A percentile compares a stretch with the other conserved stretches of the same genome.
Conservation (phyloP, 371 early-diverging fungal genomes). For the Blakeslea trispora region DNA sequence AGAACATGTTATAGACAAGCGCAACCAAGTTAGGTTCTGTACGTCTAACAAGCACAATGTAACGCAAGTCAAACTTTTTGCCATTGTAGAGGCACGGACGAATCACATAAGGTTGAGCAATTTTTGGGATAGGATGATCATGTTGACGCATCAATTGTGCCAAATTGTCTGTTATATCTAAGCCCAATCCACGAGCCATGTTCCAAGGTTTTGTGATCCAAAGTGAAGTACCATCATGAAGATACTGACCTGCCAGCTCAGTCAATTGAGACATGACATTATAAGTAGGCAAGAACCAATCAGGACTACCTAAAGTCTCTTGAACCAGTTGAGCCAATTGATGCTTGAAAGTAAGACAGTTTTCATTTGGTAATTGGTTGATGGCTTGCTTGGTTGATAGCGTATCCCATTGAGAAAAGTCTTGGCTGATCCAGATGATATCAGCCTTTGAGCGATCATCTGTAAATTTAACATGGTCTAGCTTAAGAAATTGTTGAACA, state of each 20-base stretch:
- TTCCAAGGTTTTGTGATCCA: slow-evolving; percentile 66
- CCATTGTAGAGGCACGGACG: slow-evolving; percentile 61
- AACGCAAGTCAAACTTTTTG: slow-evolving; percentile 62
- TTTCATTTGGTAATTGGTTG: slow-evolving; percentile 58
- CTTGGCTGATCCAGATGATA: slow-evolving; percentile 55
- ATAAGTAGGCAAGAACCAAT: slow-evolving; percentile 56
- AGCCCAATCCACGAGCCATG: slow-evolving; percentile 50
- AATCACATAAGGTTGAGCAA: slow-evolving; percentile 55
- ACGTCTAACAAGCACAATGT: slow-evolving; percentile 55
- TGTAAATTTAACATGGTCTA: slow-evolving; percentile 50
- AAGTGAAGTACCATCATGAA: slow-evolving; percentile 42
- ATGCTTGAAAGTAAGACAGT: slow-evolving; percentile 54
- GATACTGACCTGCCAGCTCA: slow-evolving; percentile 54
- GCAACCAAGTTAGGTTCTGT: slow-evolving; percentile 44
- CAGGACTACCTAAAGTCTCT: slow-evolving; percentile 50
- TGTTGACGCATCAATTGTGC: slow-evolving; percentile 53
- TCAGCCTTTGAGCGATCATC: slow-evolving; percentile 49
- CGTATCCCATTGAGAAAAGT: slow-evolving; percentile 53
- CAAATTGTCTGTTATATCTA: slow-evolving; percentile 48
- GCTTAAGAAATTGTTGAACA: slow-evolving; percentile 51
- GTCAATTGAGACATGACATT: slow-evolving; percentile 50
- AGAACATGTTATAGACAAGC: slow-evolving; percentile 61
- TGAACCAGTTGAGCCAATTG: slow-evolving; percentile 51
- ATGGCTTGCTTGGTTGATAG: slow-evolving; percentile 48
- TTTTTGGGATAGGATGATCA: slow-evolving; percentile 52